Percentiles rank a stretch among this genome's conserved stretches.
Evolutionary conservation across 805 yeast species (phyloP).

Genomic region (Barnettozyma vustinii): DNA sequence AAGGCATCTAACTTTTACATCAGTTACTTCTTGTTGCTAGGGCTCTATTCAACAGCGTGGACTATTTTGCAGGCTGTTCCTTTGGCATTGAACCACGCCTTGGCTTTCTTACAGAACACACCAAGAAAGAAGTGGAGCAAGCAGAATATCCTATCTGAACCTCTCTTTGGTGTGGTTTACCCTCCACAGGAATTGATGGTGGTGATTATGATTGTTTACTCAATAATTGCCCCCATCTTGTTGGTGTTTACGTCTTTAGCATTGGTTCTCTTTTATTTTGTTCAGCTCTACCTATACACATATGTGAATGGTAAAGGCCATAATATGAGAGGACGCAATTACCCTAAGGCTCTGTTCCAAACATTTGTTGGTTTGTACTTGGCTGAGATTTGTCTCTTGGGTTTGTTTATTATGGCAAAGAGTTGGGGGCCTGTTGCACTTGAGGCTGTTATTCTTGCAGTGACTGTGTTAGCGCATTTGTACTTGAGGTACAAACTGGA

Average conservation of each 20-base stretch:
- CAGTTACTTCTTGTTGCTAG: conserved; percentile 74
- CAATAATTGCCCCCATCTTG: conserved; percentile 73
- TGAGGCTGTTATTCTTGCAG: conserved; percentile 55
- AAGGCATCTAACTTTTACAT: conserved; percentile 89
- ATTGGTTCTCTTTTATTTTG: conserved; percentile 50
- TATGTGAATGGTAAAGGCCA: conserved; percentile 53
- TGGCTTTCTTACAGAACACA: conserved; percentile 76
- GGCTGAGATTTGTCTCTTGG: conserved; percentile 64
- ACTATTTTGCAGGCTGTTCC: conserved; percentile 69
- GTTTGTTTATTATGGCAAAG: conserved; percentile 70
- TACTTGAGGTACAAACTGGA: conserved; percentile 54
- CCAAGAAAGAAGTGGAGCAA: conserved; percentile 92
- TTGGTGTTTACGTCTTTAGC: conserved; percentile 62
- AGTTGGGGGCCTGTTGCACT: conserved; percentile 74
- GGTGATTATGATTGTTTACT: conserved; percentile 66
- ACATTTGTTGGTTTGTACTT: conserved; percentile 66
- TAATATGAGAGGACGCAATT: conserved; percentile 69
- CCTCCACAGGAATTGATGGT: conserved; percentile 74
- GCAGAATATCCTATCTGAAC: conserved; percentile 53
- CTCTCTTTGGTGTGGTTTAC: conserved; percentile 78
- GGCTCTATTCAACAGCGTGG: conserved; percentile 74
- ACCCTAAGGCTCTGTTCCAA: conserved; percentile 68
- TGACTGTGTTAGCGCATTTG: conserved; percentile 54
- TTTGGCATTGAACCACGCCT: conserved; percentile 61
- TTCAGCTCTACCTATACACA: conserved; percentile 55